Percentiles rank a stretch among this genome's conserved stretches.
Conservation (phyloP, 31 red algal genomes). For the Asparagopsis taxiformis region DNA sequence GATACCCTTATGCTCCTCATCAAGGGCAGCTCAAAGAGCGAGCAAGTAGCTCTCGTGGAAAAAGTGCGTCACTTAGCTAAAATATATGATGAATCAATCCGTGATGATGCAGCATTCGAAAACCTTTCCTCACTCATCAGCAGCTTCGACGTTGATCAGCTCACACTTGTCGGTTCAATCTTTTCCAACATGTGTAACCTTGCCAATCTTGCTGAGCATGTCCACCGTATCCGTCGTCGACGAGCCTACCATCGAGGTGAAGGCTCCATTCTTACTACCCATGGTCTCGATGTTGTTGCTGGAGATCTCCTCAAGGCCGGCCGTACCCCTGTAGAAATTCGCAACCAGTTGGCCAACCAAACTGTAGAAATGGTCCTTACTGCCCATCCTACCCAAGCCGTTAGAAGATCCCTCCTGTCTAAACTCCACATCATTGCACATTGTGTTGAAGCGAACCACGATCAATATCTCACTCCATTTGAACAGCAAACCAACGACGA, state of each 20-base stretch:
- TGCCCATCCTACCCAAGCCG: constrained; percentile 82
- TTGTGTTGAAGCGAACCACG: constrained; percentile 31
- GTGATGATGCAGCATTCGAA: constrained; percentile 20
- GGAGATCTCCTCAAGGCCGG: constrained; percentile 66
- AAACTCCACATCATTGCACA: constrained; percentile 50
- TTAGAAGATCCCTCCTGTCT: constrained; percentile 35
- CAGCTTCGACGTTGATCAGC: constrained; percentile 9
- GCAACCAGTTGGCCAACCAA: constrained; percentile 46
- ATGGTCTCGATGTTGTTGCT: constrained; percentile 63
- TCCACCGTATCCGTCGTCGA: constrained; percentile 88
- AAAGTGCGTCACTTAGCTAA: constrained; percentile 54
- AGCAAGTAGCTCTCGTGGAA: constrained; percentile 41
- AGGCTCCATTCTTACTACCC: constrained; percentile 54
- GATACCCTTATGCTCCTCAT: constrained; percentile 38
- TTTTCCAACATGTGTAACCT: constrained; percentile 94
- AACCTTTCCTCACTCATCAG: constrained; percentile 14
- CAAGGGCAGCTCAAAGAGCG: constrained; percentile 12
- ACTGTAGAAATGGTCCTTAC: constrained; percentile 80
- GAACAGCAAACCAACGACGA: constrained; percentile 5
- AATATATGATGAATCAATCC: constrained; percentile 59
- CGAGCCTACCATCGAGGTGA: constrained; percentile 81
- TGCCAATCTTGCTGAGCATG: constrained; percentile 91
- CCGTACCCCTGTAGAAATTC: constrained; percentile 63
- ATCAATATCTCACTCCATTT: constrained; percentile 19
- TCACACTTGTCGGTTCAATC: constrained; percentile 49